phyloP scores from a whole-genome alignment of 495 filamentous ascomycete species.

The Talaromyces thailandensis region DNA sequence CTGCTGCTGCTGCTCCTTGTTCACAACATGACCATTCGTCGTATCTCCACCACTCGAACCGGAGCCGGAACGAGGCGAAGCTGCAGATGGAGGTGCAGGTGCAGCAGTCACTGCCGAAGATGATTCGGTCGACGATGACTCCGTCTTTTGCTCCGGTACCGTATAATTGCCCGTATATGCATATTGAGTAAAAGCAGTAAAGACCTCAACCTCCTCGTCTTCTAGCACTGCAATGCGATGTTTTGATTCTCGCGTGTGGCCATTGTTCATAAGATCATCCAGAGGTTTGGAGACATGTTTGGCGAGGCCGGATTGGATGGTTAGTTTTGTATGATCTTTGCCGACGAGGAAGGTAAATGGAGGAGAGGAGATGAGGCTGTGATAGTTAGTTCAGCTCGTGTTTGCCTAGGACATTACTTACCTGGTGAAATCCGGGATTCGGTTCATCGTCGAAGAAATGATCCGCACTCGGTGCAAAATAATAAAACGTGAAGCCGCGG shows the following conservation, averaged over 20 bases:
- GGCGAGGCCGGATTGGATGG: slow-evolving; percentile 38
- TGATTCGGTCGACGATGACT: neutral
- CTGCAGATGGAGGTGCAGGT: neutral
- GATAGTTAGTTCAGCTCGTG: neutral
- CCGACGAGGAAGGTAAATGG: slow-evolving; percentile 44
- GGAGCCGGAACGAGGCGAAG: neutral
- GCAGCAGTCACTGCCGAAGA: neutral
- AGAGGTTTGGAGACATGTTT: slow-evolving; percentile 38
- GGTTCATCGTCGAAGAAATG: slow-evolving; percentile 5
- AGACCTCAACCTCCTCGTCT: slow-evolving; percentile 38
- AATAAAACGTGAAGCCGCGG: neutral
- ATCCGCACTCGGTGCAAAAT: neutral
- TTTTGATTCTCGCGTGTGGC: slow-evolving; percentile 34
- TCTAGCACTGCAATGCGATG: slow-evolving; percentile 33
- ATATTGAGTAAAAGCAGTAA: slow-evolving; percentile 40
- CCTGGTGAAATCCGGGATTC: slow-evolving; percentile 9
- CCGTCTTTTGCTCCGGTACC: slow-evolving; percentile 16
- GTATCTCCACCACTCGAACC: neutral
- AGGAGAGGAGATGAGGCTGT: slow-evolving; percentile 33
- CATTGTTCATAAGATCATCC: slow-evolving; percentile 39
- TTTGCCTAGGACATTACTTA: neutral
- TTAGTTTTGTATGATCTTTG: slow-evolving; percentile 31
- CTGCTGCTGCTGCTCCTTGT: neutral
- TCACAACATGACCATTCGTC: neutral
- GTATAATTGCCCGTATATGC: slow-evolving; percentile 41